phyloP scores from a whole-genome alignment of 768 basidiomycete genomes.

The Phylloporus scabripes region DNA sequence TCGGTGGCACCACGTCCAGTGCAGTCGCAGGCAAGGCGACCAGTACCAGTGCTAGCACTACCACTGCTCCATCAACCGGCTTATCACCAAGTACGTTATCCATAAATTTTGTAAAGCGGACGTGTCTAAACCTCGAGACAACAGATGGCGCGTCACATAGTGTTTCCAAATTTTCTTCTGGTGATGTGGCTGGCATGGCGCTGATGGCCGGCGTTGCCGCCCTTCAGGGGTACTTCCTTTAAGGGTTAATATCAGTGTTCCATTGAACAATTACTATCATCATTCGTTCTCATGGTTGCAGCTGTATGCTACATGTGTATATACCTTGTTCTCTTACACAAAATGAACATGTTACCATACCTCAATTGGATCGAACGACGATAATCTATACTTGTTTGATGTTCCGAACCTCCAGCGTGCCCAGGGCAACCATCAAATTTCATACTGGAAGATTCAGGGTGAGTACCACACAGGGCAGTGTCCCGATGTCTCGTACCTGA shows the following conservation, averaged over 20 bases:
- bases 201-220: conserved; percentile 1
- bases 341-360: neutral
- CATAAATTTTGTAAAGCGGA: neutral
- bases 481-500: conserved; percentile 10
- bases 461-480: neutral
- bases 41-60: neutral
- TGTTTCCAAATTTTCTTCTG: neutral
- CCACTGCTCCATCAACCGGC: neutral
- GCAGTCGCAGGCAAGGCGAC: neutral
- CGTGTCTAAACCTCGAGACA: neutral
- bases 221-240: neutral
- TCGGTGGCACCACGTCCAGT: neutral
- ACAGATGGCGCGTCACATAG: conserved; percentile 7
- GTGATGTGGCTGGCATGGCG: conserved; percentile 5
- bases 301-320: neutral
- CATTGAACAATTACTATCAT: neutral
- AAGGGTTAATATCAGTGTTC: neutral
- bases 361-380: neutral
- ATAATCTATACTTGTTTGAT: conserved; percentile 3
- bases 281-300: neutral
- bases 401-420: neutral
- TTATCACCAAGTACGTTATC: conserved; percentile 1
- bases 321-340: neutral
- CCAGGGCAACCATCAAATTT: conserved; percentile 21
- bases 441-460: conserved; percentile 6